Evolutionary conservation across 108 stramenopile species (phyloP).

Genomic region (Skeletonema grethae): DNA sequence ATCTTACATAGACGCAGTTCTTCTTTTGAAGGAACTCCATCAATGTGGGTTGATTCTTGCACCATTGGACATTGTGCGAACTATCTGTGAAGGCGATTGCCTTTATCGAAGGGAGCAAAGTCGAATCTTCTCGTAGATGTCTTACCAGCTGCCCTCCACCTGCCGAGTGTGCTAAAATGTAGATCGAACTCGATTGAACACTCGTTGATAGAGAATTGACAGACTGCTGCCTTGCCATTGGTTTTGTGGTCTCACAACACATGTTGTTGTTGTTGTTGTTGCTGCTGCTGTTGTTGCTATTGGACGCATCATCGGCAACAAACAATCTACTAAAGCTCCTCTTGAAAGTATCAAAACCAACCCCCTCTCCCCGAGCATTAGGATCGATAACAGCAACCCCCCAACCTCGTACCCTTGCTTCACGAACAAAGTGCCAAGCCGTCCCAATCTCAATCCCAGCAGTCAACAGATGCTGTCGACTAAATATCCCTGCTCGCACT

Average conservation of each 20-base stretch:
- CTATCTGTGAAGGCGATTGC: constrained; percentile 87
- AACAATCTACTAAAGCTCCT: constrained; percentile 32
- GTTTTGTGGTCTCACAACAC: background rate
- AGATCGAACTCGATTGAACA: constrained; percentile 3
- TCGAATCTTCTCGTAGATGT: constrained; percentile 41
- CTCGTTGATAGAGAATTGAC: constrained; percentile 8
- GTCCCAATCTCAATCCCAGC: constrained; percentile 42
- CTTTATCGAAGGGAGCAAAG: constrained; percentile 58
- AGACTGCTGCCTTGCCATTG: background rate
- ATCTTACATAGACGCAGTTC: constrained; percentile 56
- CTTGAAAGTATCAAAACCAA: constrained; percentile 35
- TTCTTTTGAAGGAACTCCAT: constrained; percentile 41
- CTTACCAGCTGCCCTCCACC: constrained; percentile 38
- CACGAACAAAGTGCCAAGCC: constrained; percentile 40
- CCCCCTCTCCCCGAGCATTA: constrained; percentile 34
- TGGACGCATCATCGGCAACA: background rate
- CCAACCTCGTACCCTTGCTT: constrained; percentile 26
- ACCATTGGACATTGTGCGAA: constrained; percentile 87
- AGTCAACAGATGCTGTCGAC: constrained; percentile 34
- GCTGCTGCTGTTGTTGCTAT: no score
- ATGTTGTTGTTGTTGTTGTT: background rate
- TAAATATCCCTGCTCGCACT: constrained; percentile 44
- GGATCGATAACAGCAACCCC: constrained; percentile 40
- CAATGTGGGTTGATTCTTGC: constrained; percentile 42
- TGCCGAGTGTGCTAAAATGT: constrained; percentile 47